phyloP scores from a whole-genome alignment of 2,329 filamentous ascomycete species.

The Ophiostoma ulmi region DNA sequence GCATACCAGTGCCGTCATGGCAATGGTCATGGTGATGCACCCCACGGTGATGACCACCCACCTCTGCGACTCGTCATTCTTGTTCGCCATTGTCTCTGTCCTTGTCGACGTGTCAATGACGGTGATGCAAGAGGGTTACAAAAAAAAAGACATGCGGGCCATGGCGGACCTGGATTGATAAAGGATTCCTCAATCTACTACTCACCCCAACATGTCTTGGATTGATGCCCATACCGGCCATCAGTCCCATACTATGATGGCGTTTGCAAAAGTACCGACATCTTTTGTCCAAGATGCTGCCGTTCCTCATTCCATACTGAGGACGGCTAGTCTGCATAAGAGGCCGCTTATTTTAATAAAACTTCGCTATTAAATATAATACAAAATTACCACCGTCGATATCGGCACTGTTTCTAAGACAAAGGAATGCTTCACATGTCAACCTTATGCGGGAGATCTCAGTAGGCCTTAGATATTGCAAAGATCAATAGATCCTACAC shows the following conservation, averaged over 20 bases:
- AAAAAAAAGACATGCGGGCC: background rate
- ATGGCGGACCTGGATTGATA: background rate
- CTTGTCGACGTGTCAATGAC: background rate
- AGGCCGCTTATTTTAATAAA: background rate
- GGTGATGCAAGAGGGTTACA: background rate
- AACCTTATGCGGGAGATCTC: background rate
- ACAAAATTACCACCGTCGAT: background rate
- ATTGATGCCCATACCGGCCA: background rate
- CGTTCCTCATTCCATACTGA: background rate
- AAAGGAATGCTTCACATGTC: background rate
- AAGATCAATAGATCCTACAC: background rate
- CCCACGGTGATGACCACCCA: slow-evolving; percentile 2
- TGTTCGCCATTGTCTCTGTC: background rate
- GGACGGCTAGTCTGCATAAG: background rate
- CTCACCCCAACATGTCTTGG: background rate
- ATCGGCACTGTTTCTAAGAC: background rate
- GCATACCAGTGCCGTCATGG: background rate
- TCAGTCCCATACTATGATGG: background rate
- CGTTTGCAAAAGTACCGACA: background rate
- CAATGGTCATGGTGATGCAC: background rate
- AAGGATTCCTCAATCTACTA: background rate
- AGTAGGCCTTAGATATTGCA: background rate
- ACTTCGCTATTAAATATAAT: background rate
- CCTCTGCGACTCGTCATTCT: background rate
- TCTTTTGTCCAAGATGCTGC: background rate